Base-by-base conservation (phyloP, 768 basidiomycete species). In the Trichaptum fuscoviolaceum region DNA sequence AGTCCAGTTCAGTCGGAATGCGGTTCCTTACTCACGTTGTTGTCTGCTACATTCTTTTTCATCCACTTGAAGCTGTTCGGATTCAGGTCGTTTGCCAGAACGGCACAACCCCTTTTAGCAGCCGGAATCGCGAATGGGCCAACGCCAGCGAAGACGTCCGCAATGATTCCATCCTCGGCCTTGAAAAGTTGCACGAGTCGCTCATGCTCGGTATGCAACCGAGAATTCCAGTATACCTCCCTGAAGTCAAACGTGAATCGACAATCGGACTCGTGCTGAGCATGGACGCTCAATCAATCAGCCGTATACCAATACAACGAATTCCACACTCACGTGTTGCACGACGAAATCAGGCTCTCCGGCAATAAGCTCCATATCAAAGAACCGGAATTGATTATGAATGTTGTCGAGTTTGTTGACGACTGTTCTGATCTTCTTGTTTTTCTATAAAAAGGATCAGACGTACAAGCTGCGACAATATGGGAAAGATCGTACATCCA, bases 161-260 rank as follows among this genome's bases (percentile, higher is more conserved):
- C 95, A 25, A 99, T 77, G 23, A 99, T 85, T 64, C 94, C 93
- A 26, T 87, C 82, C 1, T 73, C 73, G 0, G 88, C 85, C 27
- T 82, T 74, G 77, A 98, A 96, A 36, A 82, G 70, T 20, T 83
- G 75, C 57, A 99, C 91, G 18, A 99, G 81, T 2, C 96, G 89
- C 27, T 88, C 86, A 73, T 99, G 97, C 73, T 99, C 97, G 4
- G 88, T 87, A 66, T 94, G 91, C 36, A 99, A 79, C 42, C 97
- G 88, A 18, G 96, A 96, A 79, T 99, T 99, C 96, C 96, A 99
- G 77, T 99, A 99, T 15, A 99, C 97, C 73, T 88, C 83, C 7
- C 91, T 88, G 73, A 99, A 99, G 75, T 99, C 95, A 72, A 99
- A 99, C 1, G 84, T 89, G 77, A 99, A 99, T 35, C 80, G 81